Percentiles rank a stretch among this genome's conserved stretches.
Conservation (phyloP, 345 rosid species). For the Microcos paniculata region DNA sequence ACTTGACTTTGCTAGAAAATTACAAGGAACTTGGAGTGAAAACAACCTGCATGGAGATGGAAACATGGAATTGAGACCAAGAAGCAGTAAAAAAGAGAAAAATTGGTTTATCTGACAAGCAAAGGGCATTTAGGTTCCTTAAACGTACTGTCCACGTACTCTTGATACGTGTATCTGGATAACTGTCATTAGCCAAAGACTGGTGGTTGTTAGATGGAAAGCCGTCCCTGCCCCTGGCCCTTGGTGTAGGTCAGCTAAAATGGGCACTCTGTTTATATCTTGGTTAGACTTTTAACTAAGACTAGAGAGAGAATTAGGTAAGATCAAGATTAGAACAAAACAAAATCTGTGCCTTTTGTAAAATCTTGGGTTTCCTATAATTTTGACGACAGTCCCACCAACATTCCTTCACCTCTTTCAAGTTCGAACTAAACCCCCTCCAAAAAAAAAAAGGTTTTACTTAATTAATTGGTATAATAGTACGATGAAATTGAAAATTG, state of each 20-base stretch:
- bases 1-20: not conserved
- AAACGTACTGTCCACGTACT: not conserved
- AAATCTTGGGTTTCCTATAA: not conserved
- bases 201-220: not conserved
- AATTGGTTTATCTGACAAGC: not conserved
- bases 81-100: not conserved
- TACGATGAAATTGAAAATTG: too few relatives aligned
- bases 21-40: not conserved
- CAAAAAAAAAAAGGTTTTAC: not conserved
- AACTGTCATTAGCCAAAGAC: not conserved
- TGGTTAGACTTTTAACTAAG: not conserved
- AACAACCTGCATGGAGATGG: not conserved
- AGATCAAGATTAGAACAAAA: not conserved
- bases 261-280: not conserved
- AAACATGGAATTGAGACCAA: not conserved
- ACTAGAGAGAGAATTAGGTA: not conserved
- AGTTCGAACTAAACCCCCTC: not conserved
- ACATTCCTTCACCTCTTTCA: not conserved
- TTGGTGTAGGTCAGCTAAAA: conserved; percentile 18
- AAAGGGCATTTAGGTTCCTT: not conserved
- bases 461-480: not conserved
- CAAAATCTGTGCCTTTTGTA: not conserved
- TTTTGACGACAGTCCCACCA: not conserved
- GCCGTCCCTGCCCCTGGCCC: not conserved
- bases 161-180: too few relatives aligned